Evolutionary conservation across 2,329 filamentous ascomycete species (phyloP).

Genomic region (Drechslera avenae): DNA sequence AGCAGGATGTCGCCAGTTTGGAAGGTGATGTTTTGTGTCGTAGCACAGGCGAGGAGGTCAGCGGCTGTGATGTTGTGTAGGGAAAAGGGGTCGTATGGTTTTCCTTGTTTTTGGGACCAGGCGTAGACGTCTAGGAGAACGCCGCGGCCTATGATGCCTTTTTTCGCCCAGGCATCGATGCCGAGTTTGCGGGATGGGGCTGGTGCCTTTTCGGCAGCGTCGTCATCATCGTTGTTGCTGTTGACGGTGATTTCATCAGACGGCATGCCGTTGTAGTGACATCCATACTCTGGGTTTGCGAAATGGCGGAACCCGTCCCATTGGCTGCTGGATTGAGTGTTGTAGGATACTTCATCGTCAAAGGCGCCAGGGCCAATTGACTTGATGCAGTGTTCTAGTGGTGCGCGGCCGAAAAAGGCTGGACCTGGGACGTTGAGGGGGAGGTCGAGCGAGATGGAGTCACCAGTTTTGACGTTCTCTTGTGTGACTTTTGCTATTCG

Average conservation of each 20-base stretch:
- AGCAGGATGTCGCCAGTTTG: constrained; percentile 39
- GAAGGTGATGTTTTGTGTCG: constrained; percentile 22
- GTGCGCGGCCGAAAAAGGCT: constrained; percentile 62
- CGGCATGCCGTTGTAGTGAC: constrained; percentile 41
- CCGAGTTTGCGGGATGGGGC: constrained; percentile 29
- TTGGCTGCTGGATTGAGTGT: constrained; percentile 42
- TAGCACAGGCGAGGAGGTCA: constrained; percentile 27
- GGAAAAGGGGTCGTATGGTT: constrained; percentile 31
- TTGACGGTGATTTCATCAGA: constrained; percentile 33
- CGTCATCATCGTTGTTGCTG: constrained; percentile 22
- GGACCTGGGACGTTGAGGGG: constrained; percentile 59
- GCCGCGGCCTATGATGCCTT: constrained; percentile 62
- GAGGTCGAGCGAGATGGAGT: constrained; percentile 63
- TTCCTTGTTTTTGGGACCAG: constrained; percentile 22
- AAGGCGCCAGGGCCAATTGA: constrained; percentile 23
- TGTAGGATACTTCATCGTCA: constrained; percentile 41
- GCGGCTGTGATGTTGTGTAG: constrained; percentile 21
- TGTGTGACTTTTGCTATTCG: constrained; percentile 58
- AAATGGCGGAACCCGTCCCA: constrained; percentile 49
- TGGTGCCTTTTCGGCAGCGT: not conserved
- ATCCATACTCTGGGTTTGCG: constrained; percentile 31
- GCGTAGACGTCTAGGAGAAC: constrained; percentile 60
- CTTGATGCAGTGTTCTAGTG: constrained; percentile 52
- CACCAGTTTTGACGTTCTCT: constrained; percentile 59
- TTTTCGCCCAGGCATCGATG: constrained; percentile 54